A percentile compares a stretch with the other conserved stretches of the same genome.
phyloP scores from a whole-genome alignment of 2,329 filamentous ascomycete species.

The Sclerotinia sclerotiorum region DNA sequence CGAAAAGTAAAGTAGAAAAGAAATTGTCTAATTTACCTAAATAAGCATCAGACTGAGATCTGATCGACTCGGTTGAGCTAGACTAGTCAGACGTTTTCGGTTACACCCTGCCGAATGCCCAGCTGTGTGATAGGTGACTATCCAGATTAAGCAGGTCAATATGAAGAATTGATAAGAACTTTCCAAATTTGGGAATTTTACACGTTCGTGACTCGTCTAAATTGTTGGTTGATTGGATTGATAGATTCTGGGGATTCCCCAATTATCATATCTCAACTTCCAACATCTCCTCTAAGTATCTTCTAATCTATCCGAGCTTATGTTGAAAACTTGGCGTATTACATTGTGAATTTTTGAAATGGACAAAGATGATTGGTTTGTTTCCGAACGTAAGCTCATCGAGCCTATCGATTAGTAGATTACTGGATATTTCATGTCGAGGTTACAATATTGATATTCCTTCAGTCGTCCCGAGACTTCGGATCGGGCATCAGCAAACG shows the following conservation, averaged over 20 bases:
- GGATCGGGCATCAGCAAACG: neutral
- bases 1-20: neutral
- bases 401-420: too few relatives aligned
- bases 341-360: too few relatives aligned
- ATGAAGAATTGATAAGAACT: neutral
- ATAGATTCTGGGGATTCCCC: neutral
- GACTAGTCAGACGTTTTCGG: neutral
- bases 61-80: neutral
- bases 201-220: neutral
- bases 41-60: neutral
- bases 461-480: neutral
- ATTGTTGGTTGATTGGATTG: neutral
- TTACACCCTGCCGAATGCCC: neutral
- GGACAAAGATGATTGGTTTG: neutral
- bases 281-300: neutral
- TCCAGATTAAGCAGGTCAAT: conserved; percentile 6
- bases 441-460: neutral
- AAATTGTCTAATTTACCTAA: neutral
- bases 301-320: conserved; percentile 5
- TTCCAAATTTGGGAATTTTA: neutral
- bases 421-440: too few relatives aligned
- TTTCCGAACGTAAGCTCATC: too few relatives aligned
- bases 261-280: neutral
- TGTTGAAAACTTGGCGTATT: neutral
- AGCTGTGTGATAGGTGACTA: neutral